These are phyloP conservation scores for Cystobasidium pallidum DNA, from an alignment of 1,284 basidiomycete species.

Conservation along the genomic window DNA sequence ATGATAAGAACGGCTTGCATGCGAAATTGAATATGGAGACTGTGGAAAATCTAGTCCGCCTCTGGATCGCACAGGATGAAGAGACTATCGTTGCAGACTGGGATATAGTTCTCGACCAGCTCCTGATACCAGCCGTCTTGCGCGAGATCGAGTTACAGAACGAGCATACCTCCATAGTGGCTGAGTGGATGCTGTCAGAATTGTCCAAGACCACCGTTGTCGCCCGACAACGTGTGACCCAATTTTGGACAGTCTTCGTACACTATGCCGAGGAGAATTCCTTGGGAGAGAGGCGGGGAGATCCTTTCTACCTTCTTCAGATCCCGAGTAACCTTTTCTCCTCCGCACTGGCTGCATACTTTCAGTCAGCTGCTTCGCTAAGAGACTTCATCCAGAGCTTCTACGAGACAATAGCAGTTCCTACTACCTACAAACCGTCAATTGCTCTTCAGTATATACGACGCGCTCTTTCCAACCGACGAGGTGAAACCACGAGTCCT, in stretches of 20 bases:
- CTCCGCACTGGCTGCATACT: slow-evolving; percentile 25
- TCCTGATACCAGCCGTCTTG: slow-evolving; percentile 15
- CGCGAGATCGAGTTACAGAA: slow-evolving; percentile 24
- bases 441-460: background rate
- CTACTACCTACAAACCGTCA: background rate
- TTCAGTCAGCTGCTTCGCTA: background rate
- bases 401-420: slow-evolving; percentile 18
- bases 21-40: slow-evolving; percentile 19
- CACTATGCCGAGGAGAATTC: background rate
- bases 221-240: background rate
- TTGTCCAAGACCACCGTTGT: background rate
- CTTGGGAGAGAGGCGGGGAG: slow-evolving; percentile 9
- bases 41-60: slow-evolving; percentile 19
- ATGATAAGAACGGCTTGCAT: slow-evolving; percentile 3
- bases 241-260: slow-evolving; percentile 30
- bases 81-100: slow-evolving; percentile 9
- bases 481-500: background rate
- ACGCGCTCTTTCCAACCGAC: background rate
- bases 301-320: slow-evolving; percentile 28
- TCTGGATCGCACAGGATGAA: slow-evolving; percentile 2
- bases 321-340: slow-evolving; percentile 22
- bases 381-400: slow-evolving; percentile 17
- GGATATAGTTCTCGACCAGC: slow-evolving; percentile 2
- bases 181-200: slow-evolving; percentile 29
- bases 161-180: slow-evolving; percentile 10